These are phyloP conservation scores for Xylariaceae sp. DNA, from an alignment of 2,329 filamentous ascomycete species.

Conservation along the genomic window DNA sequence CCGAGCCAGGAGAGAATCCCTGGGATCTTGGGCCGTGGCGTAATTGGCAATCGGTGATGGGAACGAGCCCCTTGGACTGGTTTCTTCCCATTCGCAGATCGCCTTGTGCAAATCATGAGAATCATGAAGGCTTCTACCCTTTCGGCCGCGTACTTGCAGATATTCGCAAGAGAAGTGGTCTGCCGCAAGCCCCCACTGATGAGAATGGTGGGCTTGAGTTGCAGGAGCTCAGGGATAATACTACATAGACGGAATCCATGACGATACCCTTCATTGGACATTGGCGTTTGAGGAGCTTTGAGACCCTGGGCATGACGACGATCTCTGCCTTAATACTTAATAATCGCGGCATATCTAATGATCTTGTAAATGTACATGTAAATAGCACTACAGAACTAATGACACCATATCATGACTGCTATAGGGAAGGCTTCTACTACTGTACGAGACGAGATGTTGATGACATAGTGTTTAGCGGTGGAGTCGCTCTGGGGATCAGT, in stretches of 20 bases:
- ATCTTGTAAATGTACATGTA: too few species aligned
- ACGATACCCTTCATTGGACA: constrained; percentile 20
- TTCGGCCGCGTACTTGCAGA: constrained; percentile 58
- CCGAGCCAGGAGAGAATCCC: constrained; percentile 72
- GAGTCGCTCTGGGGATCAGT: too few species aligned
- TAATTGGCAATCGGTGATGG: constrained; percentile 82
- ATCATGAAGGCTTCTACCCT: constrained; percentile 61
- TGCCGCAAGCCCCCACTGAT: constrained; percentile 21
- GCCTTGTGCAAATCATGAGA: constrained; percentile 68
- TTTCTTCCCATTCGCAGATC: constrained; percentile 70
- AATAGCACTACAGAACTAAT: too few species aligned
- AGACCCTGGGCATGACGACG: too few species aligned
- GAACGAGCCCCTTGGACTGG: constrained; percentile 68
- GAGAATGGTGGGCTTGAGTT: constrained; percentile 25
- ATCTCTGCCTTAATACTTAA: too few species aligned
- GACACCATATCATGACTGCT: too few species aligned
- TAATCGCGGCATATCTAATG: too few species aligned
- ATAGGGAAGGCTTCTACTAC: too few species aligned
- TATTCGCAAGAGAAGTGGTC: constrained; percentile 42
- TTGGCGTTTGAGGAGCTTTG: constrained; percentile 17
- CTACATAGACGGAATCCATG: constrained; percentile 7
- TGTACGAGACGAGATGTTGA: too few species aligned
- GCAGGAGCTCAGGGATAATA: constrained; percentile 19
- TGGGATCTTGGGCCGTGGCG: constrained; percentile 69
- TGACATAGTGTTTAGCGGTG: too few species aligned